These are phyloP conservation scores for Alternaria conjuncta DNA, from an alignment of 2,329 filamentous ascomycete species.

Conservation along the genomic window DNA sequence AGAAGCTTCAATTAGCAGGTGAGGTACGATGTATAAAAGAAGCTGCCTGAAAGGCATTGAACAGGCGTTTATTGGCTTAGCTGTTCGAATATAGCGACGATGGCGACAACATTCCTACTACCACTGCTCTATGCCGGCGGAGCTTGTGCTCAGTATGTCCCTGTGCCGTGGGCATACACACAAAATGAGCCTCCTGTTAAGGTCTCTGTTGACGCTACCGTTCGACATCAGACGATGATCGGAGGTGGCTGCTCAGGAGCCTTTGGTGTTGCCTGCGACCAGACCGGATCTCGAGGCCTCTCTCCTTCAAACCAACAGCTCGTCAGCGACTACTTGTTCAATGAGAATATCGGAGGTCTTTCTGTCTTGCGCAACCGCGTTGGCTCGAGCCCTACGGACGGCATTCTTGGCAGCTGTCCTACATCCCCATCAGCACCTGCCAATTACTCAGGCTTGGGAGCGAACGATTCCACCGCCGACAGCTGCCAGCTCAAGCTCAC, in stretches of 20 bases:
- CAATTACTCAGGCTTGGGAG: slow-evolving; percentile 21
- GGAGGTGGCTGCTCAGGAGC: slow-evolving; percentile 15
- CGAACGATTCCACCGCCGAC: slow-evolving; percentile 15
- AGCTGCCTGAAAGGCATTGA: neutral
- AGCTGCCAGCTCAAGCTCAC: slow-evolving; percentile 59
- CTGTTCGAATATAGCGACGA: neutral
- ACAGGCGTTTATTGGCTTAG: neutral
- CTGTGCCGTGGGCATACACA: slow-evolving; percentile 6
- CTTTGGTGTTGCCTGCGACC: slow-evolving; percentile 12
- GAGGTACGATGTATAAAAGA: neutral
- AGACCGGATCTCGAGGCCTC: slow-evolving; percentile 16
- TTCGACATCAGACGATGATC: slow-evolving; percentile 13
- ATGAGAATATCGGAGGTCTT: slow-evolving; percentile 50
- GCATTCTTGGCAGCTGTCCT: slow-evolving; percentile 11
- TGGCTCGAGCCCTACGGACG: slow-evolving; percentile 40
- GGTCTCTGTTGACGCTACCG: neutral
- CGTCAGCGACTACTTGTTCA: slow-evolving; percentile 52
- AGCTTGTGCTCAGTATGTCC: slow-evolving; percentile 3
- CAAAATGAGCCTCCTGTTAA: slow-evolving; percentile 1
- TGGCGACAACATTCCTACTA: neutral
- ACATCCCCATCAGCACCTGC: slow-evolving; percentile 11
- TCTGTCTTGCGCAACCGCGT: slow-evolving; percentile 54
- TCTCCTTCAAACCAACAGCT: slow-evolving; percentile 45
- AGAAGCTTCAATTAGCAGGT: neutral
- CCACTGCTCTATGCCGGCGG: neutral